A percentile compares a stretch with the other conserved stretches of the same genome.
phyloP scores from a whole-genome alignment of 2,329 filamentous ascomycete species.

The Apiospora malaysiana region DNA sequence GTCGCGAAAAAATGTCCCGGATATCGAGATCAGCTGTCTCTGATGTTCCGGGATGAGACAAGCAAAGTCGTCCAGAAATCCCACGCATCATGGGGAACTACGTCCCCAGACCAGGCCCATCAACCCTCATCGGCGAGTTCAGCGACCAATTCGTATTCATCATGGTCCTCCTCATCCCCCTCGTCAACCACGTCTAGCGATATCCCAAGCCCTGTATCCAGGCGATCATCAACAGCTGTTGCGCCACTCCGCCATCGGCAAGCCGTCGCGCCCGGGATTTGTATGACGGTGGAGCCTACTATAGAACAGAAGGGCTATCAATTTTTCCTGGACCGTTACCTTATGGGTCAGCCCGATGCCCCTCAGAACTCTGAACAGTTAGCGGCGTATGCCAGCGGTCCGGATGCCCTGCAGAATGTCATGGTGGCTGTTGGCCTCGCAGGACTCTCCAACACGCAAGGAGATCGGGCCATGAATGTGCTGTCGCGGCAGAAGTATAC shows the following conservation, averaged over 20 bases:
- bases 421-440: slow-evolving; percentile 65
- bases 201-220: slow-evolving; percentile 22
- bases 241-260: slow-evolving; percentile 22
- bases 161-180: slow-evolving; percentile 35
- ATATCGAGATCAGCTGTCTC: slow-evolving; percentile 67
- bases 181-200: slow-evolving; percentile 28
- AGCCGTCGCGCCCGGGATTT: slow-evolving; percentile 32
- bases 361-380: slow-evolving; percentile 47
- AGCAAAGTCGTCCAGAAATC: slow-evolving; percentile 66
- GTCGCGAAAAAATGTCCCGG: slow-evolving; percentile 66
- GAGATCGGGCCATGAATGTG: slow-evolving; percentile 51
- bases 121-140: slow-evolving; percentile 36
- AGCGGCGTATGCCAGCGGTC: slow-evolving; percentile 43
- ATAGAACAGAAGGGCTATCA: slow-evolving; percentile 54
- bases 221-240: slow-evolving; percentile 21
- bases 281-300: slow-evolving; percentile 46
- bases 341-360: slow-evolving; percentile 58
- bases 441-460: slow-evolving; percentile 59
- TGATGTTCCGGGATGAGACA: slow-evolving; percentile 72
- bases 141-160: slow-evolving; percentile 21
- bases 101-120: slow-evolving; percentile 35
- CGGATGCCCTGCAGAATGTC: slow-evolving; percentile 50
- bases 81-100: slow-evolving; percentile 54
- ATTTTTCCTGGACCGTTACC: slow-evolving; percentile 58
- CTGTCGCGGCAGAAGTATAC: slow-evolving; percentile 60